Evolutionary conservation across 1,284 basidiomycete genomes (phyloP), one percentile per base, ranked within the genome.

Genomic region (Rhodotorula sp.): DNA sequence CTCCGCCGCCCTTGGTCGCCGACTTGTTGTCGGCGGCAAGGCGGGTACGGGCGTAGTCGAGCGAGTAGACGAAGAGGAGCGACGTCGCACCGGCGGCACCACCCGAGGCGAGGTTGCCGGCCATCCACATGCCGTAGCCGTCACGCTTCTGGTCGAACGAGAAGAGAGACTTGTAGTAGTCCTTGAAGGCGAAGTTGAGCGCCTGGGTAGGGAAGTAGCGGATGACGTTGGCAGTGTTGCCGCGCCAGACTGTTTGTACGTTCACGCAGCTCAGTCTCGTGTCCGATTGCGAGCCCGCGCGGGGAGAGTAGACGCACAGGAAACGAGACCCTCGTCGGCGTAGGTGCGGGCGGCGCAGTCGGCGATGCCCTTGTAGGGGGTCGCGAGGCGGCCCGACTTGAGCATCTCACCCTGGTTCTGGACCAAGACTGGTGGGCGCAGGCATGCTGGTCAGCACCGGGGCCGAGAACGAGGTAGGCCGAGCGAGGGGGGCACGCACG

Each of bases 131-230:
- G 57, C 68, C 74, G 76, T 80, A 81, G 41, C 79, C 80, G 69
- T 81, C 80, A 60, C 74, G 73, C 52, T 77, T 72, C 73, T 79
- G 79, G 67, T 77, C 73, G 77, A 71, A 78, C 49, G 74, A 75
- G 82, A 95, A 95, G 70, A 95, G 81, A 23, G 92, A 91, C 86
- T 95, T 95, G 88, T 94, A 95, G 87, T 95, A 95, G 82, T 95
- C 92, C 92, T 95, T 79, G 70, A 80, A 80, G 50, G 78, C 78
- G 65, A 96, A 96, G 89, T 96, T 96, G 80, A 96, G 85, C 52
- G 93, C 93, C 83, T 96, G 93, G 58, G 93, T 96, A 68, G 93
- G 93, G 90, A 96, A 96, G 89, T 96, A 95, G 83, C 93, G 92
- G 84, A 96, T 94, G 83, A 96, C 93, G 84, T 96, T 96, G 86